Base-by-base conservation (phyloP, 1,284 basidiomycete genomes). In the Fomitopsis palustris region DNA sequence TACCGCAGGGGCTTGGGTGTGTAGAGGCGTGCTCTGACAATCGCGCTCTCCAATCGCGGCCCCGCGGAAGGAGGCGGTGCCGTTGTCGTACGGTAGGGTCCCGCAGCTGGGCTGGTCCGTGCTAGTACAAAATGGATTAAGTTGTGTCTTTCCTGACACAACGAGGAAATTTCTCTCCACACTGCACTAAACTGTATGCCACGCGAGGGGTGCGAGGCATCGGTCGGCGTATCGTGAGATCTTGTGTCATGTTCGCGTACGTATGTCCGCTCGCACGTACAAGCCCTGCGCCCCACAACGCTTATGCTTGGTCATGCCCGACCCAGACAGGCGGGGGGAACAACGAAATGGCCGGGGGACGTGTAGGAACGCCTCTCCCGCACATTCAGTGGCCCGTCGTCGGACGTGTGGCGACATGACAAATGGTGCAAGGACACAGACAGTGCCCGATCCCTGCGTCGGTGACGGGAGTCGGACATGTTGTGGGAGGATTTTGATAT, bases 1-100 rank as follows among this genome's bases (percentile, higher is more conserved):
- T 98, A 98, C 74, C 76, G 96, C 61, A 81, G 81, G 65, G 79
- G 77, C 29, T 73, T 94, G 56, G 70, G 74, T 64, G 65, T 84
- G 35, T 86, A 70, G 67, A 9, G 2, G 49, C 49, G 49, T 52
- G 45, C 45, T 16, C 25, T 25, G 25, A 25, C 45, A 14, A 47
- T 27, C 25, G 16, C 27, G 33, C 31, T 51, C n/a, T 17, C 49
- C 27, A 52, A 19, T 33, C 21, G 31, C 49, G 31, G 19, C 10
- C 45, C 3, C n/a, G n/a, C n/a, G n/a, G n/a, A 3, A 49, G 14
- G 39, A 39, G 57, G 51, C 37, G 9, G 33, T 47, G 45, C 17
- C 45, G 35, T 35, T 14, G 35, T 35, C 25, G 42, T n/a, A 6
- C 25, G 23, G 47, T 38, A 53, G 51, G 51, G 51, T 38, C 33